phyloP scores from a whole-genome alignment of 495 filamentous ascomycete genomes.

The Xylona heveae region DNA sequence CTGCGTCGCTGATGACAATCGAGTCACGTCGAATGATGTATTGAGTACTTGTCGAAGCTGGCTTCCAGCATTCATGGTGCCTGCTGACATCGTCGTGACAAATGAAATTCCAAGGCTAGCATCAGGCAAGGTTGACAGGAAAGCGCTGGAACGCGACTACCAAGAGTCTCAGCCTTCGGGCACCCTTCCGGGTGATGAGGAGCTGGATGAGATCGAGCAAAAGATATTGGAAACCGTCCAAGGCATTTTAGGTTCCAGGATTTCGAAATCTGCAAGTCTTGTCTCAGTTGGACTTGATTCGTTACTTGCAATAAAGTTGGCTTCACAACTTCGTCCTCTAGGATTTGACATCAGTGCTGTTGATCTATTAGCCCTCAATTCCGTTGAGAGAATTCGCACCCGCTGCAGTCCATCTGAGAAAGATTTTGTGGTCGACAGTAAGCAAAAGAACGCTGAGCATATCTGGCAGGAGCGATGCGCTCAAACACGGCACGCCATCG shows the following conservation, averaged over 20 bases:
- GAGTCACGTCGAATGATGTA: conserved; percentile 18
- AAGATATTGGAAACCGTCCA: conserved; percentile 25
- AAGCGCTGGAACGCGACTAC: conserved; percentile 36
- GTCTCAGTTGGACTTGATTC: conserved; percentile 46
- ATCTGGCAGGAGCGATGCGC: background rate
- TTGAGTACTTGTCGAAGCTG: conserved; percentile 38
- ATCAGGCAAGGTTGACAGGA: conserved; percentile 63
- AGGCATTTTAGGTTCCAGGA: conserved; percentile 21
- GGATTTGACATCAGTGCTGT: conserved; percentile 29
- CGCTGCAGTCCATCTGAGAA: background rate
- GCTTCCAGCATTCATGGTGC: conserved; percentile 63
- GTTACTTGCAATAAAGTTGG: conserved; percentile 42
- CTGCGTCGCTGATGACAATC: conserved; percentile 25
- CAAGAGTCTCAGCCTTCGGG: conserved; percentile 7
- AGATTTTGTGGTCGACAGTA: no score
- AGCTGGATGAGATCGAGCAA: conserved; percentile 17
- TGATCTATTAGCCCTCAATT: conserved; percentile 32
- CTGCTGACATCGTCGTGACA: conserved; percentile 40
- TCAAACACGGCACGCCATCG: background rate
- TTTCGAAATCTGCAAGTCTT: conserved; percentile 22
- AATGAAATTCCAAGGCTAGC: conserved; percentile 41
- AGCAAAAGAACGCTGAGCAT: background rate
- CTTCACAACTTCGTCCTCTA: conserved; percentile 29
- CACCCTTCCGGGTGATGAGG: conserved; percentile 8
- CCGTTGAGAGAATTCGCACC: conserved; percentile 15